phyloP scores from a whole-genome alignment of 148 eudicot species.

The Gaultheria prostrata region DNA sequence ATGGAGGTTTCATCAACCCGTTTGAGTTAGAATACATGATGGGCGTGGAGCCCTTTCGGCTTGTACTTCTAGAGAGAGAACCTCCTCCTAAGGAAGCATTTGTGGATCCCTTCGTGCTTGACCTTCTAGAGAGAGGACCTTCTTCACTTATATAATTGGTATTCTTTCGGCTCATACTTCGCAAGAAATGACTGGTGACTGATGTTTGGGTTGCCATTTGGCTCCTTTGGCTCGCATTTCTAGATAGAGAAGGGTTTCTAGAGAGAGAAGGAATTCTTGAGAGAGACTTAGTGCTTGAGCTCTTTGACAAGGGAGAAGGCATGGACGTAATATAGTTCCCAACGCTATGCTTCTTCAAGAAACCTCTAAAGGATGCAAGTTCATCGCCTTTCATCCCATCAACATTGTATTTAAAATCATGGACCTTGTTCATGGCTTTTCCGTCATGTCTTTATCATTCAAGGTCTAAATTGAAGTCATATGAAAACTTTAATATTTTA shows the following conservation, averaged over 20 bases:
- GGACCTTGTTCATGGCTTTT: constrained; percentile 4
- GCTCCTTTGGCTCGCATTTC: constrained; percentile 16
- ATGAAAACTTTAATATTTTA: too few species aligned
- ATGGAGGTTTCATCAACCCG: constrained; percentile 44
- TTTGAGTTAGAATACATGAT: constrained; percentile 48
- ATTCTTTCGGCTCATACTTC: constrained; percentile 24
- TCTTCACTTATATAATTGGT: background rate
- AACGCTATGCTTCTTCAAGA: background rate
- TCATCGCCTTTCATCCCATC: background rate
- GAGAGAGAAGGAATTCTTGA: background rate
- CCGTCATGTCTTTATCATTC: background rate
- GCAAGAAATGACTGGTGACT: background rate
- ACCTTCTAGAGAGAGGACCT: too few species aligned
- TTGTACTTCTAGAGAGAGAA: constrained; percentile 17
- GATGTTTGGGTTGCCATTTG: background rate
- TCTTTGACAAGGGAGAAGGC: constrained; percentile 16
- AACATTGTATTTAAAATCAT: background rate
- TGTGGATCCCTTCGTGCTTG: background rate
- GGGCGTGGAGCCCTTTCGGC: constrained; percentile 17
- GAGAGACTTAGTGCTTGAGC: background rate
- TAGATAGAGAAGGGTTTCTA: constrained; percentile 9
- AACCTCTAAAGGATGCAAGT: background rate
- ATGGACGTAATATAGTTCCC: background rate
- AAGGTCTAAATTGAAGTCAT: constrained; percentile 12
- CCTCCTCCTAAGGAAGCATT: background rate